Conservation (phyloP, 257 asterid species). For the Capsicum pubescens region DNA sequence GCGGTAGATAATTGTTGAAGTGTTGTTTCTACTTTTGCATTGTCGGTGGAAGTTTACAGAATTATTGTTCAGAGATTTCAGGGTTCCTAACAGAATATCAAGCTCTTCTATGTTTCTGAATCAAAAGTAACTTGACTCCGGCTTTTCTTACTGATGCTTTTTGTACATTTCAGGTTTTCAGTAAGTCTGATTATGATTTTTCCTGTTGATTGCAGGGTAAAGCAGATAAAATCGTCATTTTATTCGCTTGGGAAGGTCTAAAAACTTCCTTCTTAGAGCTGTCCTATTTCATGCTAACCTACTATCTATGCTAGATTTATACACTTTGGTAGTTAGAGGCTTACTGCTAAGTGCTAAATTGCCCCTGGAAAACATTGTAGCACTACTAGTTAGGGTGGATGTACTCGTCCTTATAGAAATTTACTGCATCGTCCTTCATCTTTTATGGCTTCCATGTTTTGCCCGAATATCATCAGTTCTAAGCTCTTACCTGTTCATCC, state of each 20-base stretch:
- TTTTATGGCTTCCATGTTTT: background rate
- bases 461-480: background rate
- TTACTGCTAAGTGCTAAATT: background rate
- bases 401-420: background rate
- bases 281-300: background rate
- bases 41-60: no score
- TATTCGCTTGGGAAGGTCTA: conserved; percentile 79
- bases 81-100: no score
- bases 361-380: background rate
- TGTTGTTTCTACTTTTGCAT: no score
- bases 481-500: background rate
- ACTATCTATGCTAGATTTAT: background rate
- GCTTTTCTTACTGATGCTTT: no score
- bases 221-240: conserved; percentile 91
- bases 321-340: background rate
- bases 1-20: no score
- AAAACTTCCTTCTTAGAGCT: background rate
- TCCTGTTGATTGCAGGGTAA: conserved; percentile 55
- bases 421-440: background rate
- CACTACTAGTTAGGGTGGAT: background rate
- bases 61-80: no score
- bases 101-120: no score
- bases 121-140: no score
- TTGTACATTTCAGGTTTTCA: no score
- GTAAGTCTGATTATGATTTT: background rate